These are phyloP conservation scores for Neofusicoccum cordaticola DNA, from an alignment of 2,329 filamentous ascomycete species.

Conservation along the genomic window DNA sequence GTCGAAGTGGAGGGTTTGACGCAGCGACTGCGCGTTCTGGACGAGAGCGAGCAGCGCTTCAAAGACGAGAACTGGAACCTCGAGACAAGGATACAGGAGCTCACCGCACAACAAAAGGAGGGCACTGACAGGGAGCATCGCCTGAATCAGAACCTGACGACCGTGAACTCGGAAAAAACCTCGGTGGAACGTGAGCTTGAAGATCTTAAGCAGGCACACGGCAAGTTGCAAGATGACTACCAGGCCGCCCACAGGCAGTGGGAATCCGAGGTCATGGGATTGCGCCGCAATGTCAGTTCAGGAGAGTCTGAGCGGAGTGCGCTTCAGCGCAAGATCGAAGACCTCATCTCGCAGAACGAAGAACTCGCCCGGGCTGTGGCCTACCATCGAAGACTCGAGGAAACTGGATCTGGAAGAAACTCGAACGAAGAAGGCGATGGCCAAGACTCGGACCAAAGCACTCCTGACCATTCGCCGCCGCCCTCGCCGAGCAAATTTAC, in stretches of 20 bases:
- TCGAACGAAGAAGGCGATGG: slow-evolving; percentile 33
- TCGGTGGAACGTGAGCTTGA: slow-evolving; percentile 81
- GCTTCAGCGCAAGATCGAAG: slow-evolving; percentile 82
- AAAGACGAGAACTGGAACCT: slow-evolving; percentile 99
- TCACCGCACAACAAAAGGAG: slow-evolving; percentile 70
- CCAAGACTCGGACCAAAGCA: slow-evolving; percentile 61
- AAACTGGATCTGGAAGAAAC: slow-evolving; percentile 60
- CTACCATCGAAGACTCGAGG: slow-evolving; percentile 65
- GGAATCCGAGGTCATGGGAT: slow-evolving; percentile 80
- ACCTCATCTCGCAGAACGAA: slow-evolving; percentile 83
- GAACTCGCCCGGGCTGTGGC: slow-evolving; percentile 84
- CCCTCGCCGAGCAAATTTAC: slow-evolving; percentile 88
- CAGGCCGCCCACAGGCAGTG: slow-evolving; percentile 73
- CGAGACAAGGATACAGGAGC: slow-evolving; percentile 86
- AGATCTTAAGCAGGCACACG: slow-evolving; percentile 76
- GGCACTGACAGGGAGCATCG: slow-evolving; percentile 79
- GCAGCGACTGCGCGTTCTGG: slow-evolving; percentile 75
- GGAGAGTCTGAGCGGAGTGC: slow-evolving; percentile 75
- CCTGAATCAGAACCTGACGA: slow-evolving; percentile 68
- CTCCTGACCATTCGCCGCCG: slow-evolving; percentile 86
- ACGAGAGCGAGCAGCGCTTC: slow-evolving; percentile 92
- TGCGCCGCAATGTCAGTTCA: slow-evolving; percentile 75
- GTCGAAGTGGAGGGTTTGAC: slow-evolving; percentile 75
- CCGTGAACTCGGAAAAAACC: slow-evolving; percentile 71
- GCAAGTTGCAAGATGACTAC: slow-evolving; percentile 80